Conservation (phyloP, 176 grass and related monocot species). For the Neostapfia colusana region DNA sequence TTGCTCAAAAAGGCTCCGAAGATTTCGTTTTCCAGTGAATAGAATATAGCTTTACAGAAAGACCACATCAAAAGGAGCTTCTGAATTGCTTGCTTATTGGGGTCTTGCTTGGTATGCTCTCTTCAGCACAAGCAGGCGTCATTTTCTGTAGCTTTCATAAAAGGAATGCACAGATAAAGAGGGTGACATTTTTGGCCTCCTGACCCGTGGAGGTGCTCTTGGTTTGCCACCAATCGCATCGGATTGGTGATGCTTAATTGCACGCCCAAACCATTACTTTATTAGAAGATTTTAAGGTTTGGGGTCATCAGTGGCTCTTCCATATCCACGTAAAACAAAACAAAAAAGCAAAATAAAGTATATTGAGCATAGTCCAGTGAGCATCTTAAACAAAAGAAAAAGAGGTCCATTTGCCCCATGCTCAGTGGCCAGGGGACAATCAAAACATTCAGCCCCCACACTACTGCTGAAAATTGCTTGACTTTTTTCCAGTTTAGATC, state of each 20-base stretch:
- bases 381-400: background rate
- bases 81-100: slow-evolving; percentile 29
- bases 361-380: slow-evolving; percentile 3
- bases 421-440: slow-evolving; percentile 38
- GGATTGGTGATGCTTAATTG: slow-evolving; percentile 15
- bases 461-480: background rate
- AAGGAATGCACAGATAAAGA: slow-evolving; percentile 26
- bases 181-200: slow-evolving; percentile 32
- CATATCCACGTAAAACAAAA: slow-evolving; percentile 49
- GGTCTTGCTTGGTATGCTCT: slow-evolving; percentile 16
- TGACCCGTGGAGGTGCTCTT: slow-evolving; percentile 35
- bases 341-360: background rate
- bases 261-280: slow-evolving; percentile 32
- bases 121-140: slow-evolving; percentile 20
- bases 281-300: slow-evolving; percentile 53
- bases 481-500: background rate
- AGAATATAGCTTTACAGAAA: background rate
- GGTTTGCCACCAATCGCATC: slow-evolving; percentile 35
- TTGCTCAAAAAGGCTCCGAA: background rate
- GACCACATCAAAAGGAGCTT: slow-evolving; percentile 9
- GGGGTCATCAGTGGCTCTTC: slow-evolving; percentile 24
- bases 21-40: background rate
- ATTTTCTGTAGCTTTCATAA: slow-evolving; percentile 26
- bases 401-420: background rate
- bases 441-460: background rate